Percentiles rank a stretch among this genome's conserved stretches.
phyloP scores from a whole-genome alignment of 305 asterid genomes.

The Ajuga reptans region DNA sequence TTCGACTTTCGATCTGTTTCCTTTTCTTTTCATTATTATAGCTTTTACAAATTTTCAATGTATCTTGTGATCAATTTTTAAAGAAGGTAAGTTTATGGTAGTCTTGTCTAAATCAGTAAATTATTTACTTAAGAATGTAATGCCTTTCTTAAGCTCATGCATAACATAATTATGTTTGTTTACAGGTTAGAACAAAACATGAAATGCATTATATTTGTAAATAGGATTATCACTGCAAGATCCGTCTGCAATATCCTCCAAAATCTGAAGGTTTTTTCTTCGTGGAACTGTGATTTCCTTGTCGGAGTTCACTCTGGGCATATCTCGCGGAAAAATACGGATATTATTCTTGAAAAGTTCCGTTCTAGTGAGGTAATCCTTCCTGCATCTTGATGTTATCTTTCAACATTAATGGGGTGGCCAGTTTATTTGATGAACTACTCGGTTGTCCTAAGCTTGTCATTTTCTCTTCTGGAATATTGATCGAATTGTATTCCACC shows the following conservation, averaged over 20 bases:
- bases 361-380: conserved; percentile 84
- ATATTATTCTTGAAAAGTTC: conserved; percentile 67
- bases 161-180: conserved; percentile 18
- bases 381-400: conserved; percentile 7
- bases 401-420: not conserved
- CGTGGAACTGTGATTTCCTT: conserved; percentile 82
- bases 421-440: not conserved
- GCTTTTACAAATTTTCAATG: not conserved
- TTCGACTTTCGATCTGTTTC: not conserved
- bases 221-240: conserved; percentile 87
- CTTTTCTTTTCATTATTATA: not conserved
- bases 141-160: conserved; percentile 14
- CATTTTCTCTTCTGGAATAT: not conserved
- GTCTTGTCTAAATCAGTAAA: not conserved
- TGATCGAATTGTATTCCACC: no score
- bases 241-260: conserved; percentile 59
- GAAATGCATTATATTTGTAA: conserved; percentile 94
- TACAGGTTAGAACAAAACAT: conserved; percentile 74
- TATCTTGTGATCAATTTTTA: not conserved
- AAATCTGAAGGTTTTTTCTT: conserved; percentile 52
- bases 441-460: conserved; percentile 13
- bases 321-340: conserved; percentile 59
- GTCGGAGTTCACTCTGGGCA: conserved; percentile 82
- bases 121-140: not conserved
- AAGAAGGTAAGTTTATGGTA: not conserved